Percentiles rank a stretch among this genome's conserved stretches.
Evolutionary conservation across 23 red algal species (phyloP).

Genomic region (Cyanidioschyzon merolae): DNA sequence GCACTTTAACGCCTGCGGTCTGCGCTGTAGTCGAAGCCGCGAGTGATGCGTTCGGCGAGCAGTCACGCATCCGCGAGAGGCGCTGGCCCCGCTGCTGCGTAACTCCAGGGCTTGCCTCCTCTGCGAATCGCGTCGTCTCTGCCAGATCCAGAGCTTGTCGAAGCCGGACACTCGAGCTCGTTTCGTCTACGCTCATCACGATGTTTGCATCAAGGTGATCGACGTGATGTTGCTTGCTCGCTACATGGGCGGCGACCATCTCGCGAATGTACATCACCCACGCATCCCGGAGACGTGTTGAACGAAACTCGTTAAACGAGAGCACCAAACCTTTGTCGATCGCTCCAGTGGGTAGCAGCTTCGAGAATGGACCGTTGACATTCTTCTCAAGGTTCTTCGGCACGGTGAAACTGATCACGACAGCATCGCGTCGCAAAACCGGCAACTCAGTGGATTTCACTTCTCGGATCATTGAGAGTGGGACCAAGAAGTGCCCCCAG

Average conservation of each 20-base stretch:
- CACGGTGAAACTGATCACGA: constrained; percentile 35
- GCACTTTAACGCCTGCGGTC: background rate
- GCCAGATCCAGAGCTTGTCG: too few relatives aligned
- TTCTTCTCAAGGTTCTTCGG: constrained; percentile 32
- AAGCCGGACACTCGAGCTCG: too few relatives aligned
- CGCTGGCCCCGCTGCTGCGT: too few relatives aligned
- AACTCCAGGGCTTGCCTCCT: too few relatives aligned
- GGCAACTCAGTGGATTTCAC: constrained; percentile 36
- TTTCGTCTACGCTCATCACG: constrained; percentile 16
- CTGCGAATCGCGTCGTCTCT: too few relatives aligned
- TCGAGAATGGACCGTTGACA: background rate
- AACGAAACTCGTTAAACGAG: constrained; percentile 13
- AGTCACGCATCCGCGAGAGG: too few relatives aligned
- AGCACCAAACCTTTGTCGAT: background rate
- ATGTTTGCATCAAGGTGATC: background rate
- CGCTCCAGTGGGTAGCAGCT: background rate
- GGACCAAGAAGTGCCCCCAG: constrained; percentile 42
- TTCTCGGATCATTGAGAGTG: constrained; percentile 29
- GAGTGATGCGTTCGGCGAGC: too few relatives aligned
- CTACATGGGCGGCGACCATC: background rate
- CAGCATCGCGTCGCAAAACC: constrained; percentile 51
- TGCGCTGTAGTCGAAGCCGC: too few relatives aligned
- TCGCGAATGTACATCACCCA: background rate
- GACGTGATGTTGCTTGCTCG: constrained; percentile 7
- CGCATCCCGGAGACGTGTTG: background rate